Conservation (phyloP, 2,329 filamentous ascomycete species). For the Botrytis byssoidea region DNA sequence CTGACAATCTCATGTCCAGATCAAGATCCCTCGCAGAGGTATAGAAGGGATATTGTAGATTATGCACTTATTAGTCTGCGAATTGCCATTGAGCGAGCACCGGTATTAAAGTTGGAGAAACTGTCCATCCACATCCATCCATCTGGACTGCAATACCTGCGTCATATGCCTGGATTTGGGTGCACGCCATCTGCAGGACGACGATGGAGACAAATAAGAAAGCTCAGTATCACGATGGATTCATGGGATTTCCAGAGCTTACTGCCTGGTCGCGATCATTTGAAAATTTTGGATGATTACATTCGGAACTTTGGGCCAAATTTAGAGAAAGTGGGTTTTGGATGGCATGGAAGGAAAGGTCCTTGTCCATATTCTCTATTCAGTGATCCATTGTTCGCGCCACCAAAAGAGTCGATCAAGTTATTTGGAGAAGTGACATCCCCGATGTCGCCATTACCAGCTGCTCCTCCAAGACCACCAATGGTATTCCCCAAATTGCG, state of each 20-base stretch:
- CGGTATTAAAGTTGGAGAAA: slow-evolving; percentile 62
- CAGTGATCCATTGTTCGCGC: slow-evolving; percentile 63
- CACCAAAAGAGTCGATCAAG: slow-evolving; percentile 53
- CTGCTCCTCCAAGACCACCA: slow-evolving; percentile 51
- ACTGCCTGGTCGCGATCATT: slow-evolving; percentile 64
- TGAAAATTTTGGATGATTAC: slow-evolving; percentile 79
- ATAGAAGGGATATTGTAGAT: slow-evolving; percentile 76
- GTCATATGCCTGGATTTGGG: slow-evolving; percentile 71
- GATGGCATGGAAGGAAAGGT: slow-evolving; percentile 71
- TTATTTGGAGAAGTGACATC: slow-evolving; percentile 64
- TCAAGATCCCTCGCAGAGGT: slow-evolving; percentile 65
- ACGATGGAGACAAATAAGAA: slow-evolving; percentile 75
- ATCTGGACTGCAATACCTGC: slow-evolving; percentile 72
- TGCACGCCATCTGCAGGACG: slow-evolving; percentile 68
- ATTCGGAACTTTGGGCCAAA: slow-evolving; percentile 65
- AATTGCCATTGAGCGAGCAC: slow-evolving; percentile 75
- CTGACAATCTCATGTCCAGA: slow-evolving; percentile 75
- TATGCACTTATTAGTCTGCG: slow-evolving; percentile 85
- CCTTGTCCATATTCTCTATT: slow-evolving; percentile 70
- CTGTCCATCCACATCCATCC: slow-evolving; percentile 76
- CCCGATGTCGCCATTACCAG: slow-evolving; percentile 61
- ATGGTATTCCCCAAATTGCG: slow-evolving; percentile 67
- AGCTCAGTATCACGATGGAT: slow-evolving; percentile 71
- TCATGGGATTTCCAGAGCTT: slow-evolving; percentile 62
- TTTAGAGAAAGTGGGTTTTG: slow-evolving; percentile 71